phyloP scores from a whole-genome alignment of 2,329 filamentous ascomycete species.

The Colletotrichum agaves region DNA sequence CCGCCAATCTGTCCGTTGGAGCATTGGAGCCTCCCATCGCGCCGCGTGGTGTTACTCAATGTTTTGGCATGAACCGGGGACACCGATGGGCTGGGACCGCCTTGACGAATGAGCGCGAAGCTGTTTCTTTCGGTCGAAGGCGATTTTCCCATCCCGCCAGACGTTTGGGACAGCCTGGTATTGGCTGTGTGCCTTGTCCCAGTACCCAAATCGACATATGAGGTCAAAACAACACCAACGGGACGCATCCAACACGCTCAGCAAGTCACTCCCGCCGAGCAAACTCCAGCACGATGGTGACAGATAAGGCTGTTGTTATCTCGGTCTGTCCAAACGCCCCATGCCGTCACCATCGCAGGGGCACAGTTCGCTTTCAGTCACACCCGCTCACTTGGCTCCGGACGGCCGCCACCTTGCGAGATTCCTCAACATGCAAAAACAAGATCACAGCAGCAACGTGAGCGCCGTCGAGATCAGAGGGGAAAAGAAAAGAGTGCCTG shows the following conservation, averaged over 20 bases:
- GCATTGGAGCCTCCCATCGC: background rate
- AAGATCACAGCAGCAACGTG: background rate
- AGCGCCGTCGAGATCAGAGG: background rate
- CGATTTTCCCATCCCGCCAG: background rate
- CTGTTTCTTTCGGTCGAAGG: background rate
- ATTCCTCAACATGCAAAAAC: background rate
- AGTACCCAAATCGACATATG: background rate
- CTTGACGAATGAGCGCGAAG: background rate
- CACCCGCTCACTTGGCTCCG: too few species aligned
- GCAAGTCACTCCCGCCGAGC: background rate
- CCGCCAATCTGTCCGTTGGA: background rate
- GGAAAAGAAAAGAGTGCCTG: background rate
- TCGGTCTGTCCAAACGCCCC: background rate
- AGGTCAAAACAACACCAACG: background rate
- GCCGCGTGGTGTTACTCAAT: background rate
- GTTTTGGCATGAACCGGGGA: background rate
- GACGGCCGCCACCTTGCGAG: background rate
- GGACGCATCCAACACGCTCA: background rate
- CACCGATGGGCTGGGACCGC: conserved; percentile 15
- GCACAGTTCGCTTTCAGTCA: background rate
- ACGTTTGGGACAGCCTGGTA: background rate
- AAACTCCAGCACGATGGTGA: too few species aligned
- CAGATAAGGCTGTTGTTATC: background rate
- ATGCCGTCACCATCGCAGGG: background rate
- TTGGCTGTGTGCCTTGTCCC: too few species aligned